Evolutionary conservation across 1,284 basidiomycete genomes (phyloP), one percentile per base, ranked within the genome.

Genomic region (Ustilago trichophora): DNA sequence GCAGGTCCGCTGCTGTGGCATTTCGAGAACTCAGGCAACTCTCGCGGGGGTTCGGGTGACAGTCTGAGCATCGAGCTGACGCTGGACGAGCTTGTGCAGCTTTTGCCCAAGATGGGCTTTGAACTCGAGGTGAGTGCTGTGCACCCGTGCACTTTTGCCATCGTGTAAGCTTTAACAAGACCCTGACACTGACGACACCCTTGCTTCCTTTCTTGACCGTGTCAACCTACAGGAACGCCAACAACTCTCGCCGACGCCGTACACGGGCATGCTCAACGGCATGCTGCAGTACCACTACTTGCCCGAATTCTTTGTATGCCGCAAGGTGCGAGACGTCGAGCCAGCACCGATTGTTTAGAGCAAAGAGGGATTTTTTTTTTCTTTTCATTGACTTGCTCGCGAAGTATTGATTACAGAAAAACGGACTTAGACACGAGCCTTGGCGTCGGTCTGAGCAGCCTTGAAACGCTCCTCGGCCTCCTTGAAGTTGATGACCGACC

Each of bases 1-100:
- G 41, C 71, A 88, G 93, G 95, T 1, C 96, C 95, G 0, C 83
- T 97, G 1, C 83, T 98, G 24, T 99, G 95, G 94, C 94, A 98
- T 80, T 97, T 89, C 83, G 93, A 97, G 80, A 93, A 93, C 82
- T 91, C 90, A 74, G 86, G 58, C 32, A 62, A 55, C 34, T 49
- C 41, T 15, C 26, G 46, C 27, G 31, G 53, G 3, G 53, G 41
- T 1, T 31, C 49, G 1, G 38, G 38, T 16, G 55, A 73, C 16
- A 54, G 34, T 15, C 44, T 69, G 83, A 9, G 73, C 54, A 86
- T 98, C 47, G 95, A 98, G 83, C 85, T 98, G 15, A 90, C 89
- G 72, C 84, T 98, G 22, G 90, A 92, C 60, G 93, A 98, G 78
- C 86, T 97, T 36, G 91, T 94, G 75, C 83, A 83, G 2, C 86